Percentiles rank a stretch among this genome's conserved stretches.
Evolutionary conservation across 2,329 filamentous ascomycete species (phyloP).

Genomic region (Metarhizium humberi): DNA sequence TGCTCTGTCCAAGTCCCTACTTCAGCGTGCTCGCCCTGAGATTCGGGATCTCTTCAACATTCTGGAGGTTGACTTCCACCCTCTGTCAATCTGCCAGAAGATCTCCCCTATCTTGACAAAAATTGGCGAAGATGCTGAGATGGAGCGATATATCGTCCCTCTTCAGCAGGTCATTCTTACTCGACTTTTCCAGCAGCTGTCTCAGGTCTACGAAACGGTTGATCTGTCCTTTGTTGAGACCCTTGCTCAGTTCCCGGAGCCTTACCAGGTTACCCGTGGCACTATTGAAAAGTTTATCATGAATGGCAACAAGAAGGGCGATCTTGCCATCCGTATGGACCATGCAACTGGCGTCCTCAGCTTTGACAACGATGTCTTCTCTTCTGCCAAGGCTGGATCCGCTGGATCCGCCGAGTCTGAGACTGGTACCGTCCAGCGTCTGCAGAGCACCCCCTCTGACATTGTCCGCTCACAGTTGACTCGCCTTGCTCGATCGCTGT

Average conservation of each 20-base stretch:
- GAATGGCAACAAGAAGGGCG: slow-evolving; percentile 99
- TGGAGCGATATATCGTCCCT: slow-evolving; percentile 93
- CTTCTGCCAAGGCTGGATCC: slow-evolving; percentile 84
- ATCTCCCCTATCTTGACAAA: slow-evolving; percentile 92
- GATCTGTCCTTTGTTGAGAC: slow-evolving; percentile 89
- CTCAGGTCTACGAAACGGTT: slow-evolving; percentile 97
- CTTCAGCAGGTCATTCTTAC: slow-evolving; percentile 98
- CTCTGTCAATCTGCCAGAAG: slow-evolving; percentile 96
- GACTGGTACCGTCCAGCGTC: slow-evolving; percentile 75
- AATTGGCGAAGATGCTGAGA: slow-evolving; percentile 88
- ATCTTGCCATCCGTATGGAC: slow-evolving; percentile 90
- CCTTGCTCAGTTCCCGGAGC: slow-evolving; percentile 90
- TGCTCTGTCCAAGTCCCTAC: slow-evolving; percentile 85
- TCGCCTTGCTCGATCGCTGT: slow-evolving; percentile 82
- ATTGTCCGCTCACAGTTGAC: slow-evolving; percentile 94
- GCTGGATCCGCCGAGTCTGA: slow-evolving; percentile 85
- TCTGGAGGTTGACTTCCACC: slow-evolving; percentile 97
- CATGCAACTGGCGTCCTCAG: slow-evolving; percentile 91
- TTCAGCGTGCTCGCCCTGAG: slow-evolving; percentile 86
- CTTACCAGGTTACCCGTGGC: slow-evolving; percentile 81
- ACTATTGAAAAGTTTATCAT: slow-evolving; percentile 99
- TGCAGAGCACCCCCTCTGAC: slow-evolving; percentile 95
- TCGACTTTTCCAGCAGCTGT: slow-evolving; percentile 95
- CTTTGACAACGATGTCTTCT: slow-evolving; percentile 98
- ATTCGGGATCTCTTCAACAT: slow-evolving; percentile 98